Evolutionary conservation across 2,329 filamentous ascomycete species (phyloP).

Genomic region (Colletotrichum eremochloae): DNA sequence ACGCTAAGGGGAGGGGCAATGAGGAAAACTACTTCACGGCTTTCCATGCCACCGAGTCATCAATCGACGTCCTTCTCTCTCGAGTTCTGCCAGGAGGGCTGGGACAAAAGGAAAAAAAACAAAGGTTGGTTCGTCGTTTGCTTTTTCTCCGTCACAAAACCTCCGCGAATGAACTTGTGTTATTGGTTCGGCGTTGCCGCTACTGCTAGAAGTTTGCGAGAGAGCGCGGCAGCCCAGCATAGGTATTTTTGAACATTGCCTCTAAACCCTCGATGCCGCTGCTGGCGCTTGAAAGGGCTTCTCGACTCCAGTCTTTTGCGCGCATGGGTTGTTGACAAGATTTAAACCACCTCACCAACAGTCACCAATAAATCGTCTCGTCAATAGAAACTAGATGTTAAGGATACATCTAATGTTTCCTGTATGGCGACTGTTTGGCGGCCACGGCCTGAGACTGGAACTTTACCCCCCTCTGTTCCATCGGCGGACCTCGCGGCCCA

Average conservation of each 20-base stretch:
- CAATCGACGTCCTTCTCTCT: conserved; percentile 3
- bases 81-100: neutral
- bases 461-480: neutral
- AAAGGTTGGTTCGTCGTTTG: conserved; percentile 16
- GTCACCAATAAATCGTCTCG: neutral
- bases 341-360: neutral
- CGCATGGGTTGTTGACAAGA: neutral
- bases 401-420: neutral
- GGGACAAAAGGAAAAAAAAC: neutral
- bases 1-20: neutral
- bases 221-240: neutral
- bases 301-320: neutral
- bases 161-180: conserved; percentile 5
- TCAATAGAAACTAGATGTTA: neutral
- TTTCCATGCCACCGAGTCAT: neutral
- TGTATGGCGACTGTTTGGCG: neutral
- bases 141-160: conserved; percentile 14
- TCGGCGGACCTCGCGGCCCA: neutral
- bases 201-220: neutral
- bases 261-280: neutral
- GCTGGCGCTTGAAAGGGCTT: neutral
- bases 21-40: neutral
- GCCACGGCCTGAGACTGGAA: neutral
- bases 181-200: conserved; percentile 20
- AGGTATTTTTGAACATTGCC: neutral